These are phyloP conservation scores for Sergeia podlipaevii DNA, from an alignment of 208 protist genomes.

Conservation along the genomic window DNA sequence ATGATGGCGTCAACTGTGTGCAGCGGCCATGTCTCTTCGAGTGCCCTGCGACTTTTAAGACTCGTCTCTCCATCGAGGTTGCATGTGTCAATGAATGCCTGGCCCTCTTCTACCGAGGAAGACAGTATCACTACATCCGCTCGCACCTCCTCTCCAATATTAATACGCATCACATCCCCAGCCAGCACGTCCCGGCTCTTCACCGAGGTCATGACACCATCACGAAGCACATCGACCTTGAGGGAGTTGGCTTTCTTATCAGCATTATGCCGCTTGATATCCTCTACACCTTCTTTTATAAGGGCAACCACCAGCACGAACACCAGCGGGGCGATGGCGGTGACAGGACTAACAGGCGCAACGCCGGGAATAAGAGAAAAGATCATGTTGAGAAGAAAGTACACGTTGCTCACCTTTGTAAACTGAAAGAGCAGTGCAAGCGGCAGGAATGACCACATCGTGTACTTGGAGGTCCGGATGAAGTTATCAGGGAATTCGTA, in stretches of 20 bases:
- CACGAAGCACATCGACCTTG: slow-evolving; percentile 45
- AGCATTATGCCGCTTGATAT: slow-evolving; percentile 70
- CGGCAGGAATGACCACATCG: slow-evolving; percentile 89
- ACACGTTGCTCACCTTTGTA: slow-evolving; percentile 90
- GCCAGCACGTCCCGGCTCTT: slow-evolving; percentile 57
- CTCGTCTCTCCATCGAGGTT: slow-evolving; percentile 91
- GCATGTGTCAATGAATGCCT: slow-evolving; percentile 91
- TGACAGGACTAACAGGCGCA: slow-evolving; percentile 88
- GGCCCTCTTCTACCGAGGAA: slow-evolving; percentile 62
- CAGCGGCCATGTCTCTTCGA: slow-evolving; percentile 62
- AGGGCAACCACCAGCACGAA: slow-evolving; percentile 89
- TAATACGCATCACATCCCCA: slow-evolving; percentile 79
- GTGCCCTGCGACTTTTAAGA: slow-evolving; percentile 74
- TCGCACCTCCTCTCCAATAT: slow-evolving; percentile 76
- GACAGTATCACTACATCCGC: slow-evolving; percentile 88
- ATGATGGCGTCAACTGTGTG: slow-evolving; percentile 26
- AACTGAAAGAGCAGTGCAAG: slow-evolving; percentile 93
- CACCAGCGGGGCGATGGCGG: slow-evolving; percentile 83
- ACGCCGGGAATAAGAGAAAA: slow-evolving; percentile 90
- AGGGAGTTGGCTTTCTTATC: slow-evolving; percentile 81
- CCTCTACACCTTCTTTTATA: slow-evolving; percentile 91
- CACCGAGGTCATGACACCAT: slow-evolving; percentile 40
- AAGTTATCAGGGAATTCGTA: slow-evolving; percentile 86
- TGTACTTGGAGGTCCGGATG: slow-evolving; percentile 94
- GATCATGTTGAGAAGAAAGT: slow-evolving; percentile 94